Percentiles rank a stretch among this genome's conserved stretches.
Conservation (phyloP, 2,329 filamentous ascomycete genomes). For the Fusarium verticillioides region DNA sequence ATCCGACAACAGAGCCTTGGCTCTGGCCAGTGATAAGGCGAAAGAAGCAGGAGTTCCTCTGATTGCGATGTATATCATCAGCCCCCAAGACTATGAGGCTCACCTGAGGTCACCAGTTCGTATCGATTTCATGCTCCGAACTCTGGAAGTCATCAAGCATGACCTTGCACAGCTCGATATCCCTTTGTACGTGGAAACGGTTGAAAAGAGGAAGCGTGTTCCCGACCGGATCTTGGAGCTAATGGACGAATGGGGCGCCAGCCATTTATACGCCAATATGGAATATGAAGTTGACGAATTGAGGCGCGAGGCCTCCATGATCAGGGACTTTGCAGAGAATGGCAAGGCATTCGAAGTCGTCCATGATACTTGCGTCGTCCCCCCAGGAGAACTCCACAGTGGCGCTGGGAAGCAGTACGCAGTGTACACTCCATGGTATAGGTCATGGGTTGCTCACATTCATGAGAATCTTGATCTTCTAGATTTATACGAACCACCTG, state of each 20-base stretch:
- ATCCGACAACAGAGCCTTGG: constrained; percentile 77
- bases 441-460: constrained; percentile 78
- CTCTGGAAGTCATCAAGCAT: constrained; percentile 70
- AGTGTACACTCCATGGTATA: constrained; percentile 86
- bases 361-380: constrained; percentile 86
- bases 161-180: constrained; percentile 79
- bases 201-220: constrained; percentile 72
- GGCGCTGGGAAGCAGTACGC: constrained; percentile 82
- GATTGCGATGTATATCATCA: constrained; percentile 81
- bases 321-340: constrained; percentile 68
- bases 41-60: constrained; percentile 75
- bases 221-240: constrained; percentile 71
- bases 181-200: constrained; percentile 79
- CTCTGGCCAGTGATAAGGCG: constrained; percentile 72
- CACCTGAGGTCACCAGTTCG: constrained; percentile 78
- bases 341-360: constrained; percentile 76
- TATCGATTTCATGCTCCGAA: constrained; percentile 84
- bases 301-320: constrained; percentile 76
- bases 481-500: constrained; percentile 64
- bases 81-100: constrained; percentile 85
- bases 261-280: constrained; percentile 82
- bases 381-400: constrained; percentile 74
- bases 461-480: constrained; percentile 76
- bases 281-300: constrained; percentile 95
- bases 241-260: constrained; percentile 76